Conservation (phyloP, 352 stramenopile genomes). For the Globisporangium irregulare region DNA sequence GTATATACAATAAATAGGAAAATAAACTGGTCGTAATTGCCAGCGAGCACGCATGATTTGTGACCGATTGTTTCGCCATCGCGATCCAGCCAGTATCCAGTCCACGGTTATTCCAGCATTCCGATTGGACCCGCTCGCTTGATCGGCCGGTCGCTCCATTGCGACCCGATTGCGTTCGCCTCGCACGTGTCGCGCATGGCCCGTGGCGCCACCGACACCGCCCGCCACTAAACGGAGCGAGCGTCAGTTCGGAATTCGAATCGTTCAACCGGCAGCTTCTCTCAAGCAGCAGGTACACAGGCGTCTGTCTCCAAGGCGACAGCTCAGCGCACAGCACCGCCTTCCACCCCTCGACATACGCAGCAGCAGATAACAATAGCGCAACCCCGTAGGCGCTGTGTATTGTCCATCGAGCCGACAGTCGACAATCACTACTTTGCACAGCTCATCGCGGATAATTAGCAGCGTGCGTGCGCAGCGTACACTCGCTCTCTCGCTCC, state of each 20-base stretch:
- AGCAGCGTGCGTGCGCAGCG: not conserved
- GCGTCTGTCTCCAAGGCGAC: not conserved
- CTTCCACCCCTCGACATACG: not conserved
- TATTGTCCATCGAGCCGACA: not conserved
- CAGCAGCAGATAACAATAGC: not conserved
- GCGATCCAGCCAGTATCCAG: not conserved
- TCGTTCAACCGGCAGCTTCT: slow-evolving; percentile 1
- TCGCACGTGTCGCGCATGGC: not conserved
- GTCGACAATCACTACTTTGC: not conserved
- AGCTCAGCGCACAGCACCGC: not conserved
- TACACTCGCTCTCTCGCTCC: not conserved
- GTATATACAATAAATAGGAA: not conserved
- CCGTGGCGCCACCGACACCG: not conserved
- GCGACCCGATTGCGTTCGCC: slow-evolving; percentile 3
- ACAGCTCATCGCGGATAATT: not conserved
- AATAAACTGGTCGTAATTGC: not conserved
- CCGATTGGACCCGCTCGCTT: slow-evolving; percentile 7
- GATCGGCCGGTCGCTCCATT: not conserved
- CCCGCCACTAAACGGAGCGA: not conserved
- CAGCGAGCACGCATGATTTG: slow-evolving; percentile 7
- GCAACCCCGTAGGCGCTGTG: not conserved
- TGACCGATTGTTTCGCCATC: not conserved
- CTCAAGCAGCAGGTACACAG: slow-evolving; percentile 1
- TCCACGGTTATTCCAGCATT: not conserved
- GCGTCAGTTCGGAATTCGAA: slow-evolving; percentile 16